Conservation (phyloP, 345 rosid species). For the Barbarea vulgaris region DNA sequence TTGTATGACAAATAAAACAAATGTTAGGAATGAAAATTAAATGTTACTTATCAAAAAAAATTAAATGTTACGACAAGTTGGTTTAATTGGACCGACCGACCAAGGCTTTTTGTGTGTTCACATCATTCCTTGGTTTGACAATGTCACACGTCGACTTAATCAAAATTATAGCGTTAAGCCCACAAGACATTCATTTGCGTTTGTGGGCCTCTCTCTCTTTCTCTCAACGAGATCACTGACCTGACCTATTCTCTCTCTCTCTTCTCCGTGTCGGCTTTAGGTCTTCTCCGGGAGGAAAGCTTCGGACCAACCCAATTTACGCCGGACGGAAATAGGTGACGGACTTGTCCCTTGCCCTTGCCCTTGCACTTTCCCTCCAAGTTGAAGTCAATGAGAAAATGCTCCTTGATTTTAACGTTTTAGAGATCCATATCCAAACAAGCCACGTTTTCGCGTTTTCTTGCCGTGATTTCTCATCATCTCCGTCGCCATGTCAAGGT, state of each 20-base stretch:
- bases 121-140: conserved; percentile 30
- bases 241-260: conserved; percentile 31
- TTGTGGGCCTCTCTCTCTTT: conserved; percentile 39
- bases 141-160: conserved; percentile 39
- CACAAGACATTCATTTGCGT: conserved; percentile 3
- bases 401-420: conserved; percentile 23
- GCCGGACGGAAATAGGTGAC: conserved; percentile 21
- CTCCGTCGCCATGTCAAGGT: conserved; percentile 41
- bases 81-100: conserved; percentile 19
- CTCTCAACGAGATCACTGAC: conserved; percentile 10
- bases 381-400: conserved; percentile 42
- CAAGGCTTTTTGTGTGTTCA: not conserved
- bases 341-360: not conserved
- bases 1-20: not conserved
- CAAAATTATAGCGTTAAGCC: conserved; percentile 26
- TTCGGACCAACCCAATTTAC: conserved; percentile 26
- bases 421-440: conserved; percentile 29
- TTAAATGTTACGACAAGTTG: conserved; percentile 5
- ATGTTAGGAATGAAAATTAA: not conserved
- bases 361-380: not conserved
- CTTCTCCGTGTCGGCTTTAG: conserved; percentile 34
- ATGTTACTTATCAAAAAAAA: conserved; percentile 9
- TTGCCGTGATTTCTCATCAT: conserved; percentile 17
- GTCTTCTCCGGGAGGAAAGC: conserved; percentile 32
- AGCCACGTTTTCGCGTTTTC: conserved; percentile 20